Base-by-base conservation (phyloP, 768 basidiomycete genomes). In the Amanita exitialis region DNA sequence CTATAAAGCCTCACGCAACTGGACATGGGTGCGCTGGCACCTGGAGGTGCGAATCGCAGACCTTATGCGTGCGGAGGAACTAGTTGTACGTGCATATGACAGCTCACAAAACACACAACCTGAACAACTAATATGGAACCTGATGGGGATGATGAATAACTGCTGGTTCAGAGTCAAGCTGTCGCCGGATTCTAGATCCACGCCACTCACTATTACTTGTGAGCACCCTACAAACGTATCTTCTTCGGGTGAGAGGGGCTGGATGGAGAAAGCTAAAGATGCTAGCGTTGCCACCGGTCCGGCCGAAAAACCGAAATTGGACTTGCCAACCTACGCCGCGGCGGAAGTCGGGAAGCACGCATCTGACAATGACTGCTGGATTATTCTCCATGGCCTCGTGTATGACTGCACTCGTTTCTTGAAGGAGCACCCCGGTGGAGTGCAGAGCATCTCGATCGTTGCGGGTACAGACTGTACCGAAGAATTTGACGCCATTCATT, bases 401-500 rank as follows among this genome's bases (percentile, higher is more conserved):
- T 82, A 82, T 56, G 73, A 79, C 42, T 76, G 69, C 3, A 75
- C 75, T 0, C 60, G 57, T 6, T 81, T 72, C 55, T 62, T 82
- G 38, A 64, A 70, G 4, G 75, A 77, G 12, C 82, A 83, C 57
- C 82, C 82, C 0, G 80, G 80, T 6, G 80, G 81, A 1, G 64
- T 68, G 0, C 71, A 77, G 49, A 76, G 77, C 2, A 83, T 83
- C 50, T 61, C 67, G 12, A 64, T 77, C 16, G 72, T 76, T 8
- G 79, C 79, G 1, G 79, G 79, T 0, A 69, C 79, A 54, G 81
- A 83, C 54, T 75, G 76, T 2, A 76, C 78, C 0, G 81, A 83
- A 12, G 80, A 83, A 53, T 83, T 82, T 61, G 67, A 80, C 61
- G 76, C 79, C 0, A 80, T 82, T 47, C 81, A 81, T 61, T 77